Conservation (phyloP, 306 rosid genomes). For the Prunus mume region DNA sequence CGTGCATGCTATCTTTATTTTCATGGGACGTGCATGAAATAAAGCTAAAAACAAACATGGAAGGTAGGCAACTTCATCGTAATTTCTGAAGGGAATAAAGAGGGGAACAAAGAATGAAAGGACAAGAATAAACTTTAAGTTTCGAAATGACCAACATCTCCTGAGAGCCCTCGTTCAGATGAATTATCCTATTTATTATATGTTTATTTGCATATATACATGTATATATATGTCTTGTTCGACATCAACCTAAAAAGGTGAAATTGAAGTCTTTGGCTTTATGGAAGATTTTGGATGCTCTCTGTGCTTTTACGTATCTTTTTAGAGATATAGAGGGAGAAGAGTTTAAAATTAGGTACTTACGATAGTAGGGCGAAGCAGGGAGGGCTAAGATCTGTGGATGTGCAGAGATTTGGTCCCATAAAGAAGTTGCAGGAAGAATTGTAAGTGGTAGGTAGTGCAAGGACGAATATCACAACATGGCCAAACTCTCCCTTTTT, state of each 20-base stretch:
- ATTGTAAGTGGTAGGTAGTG: slow-evolving; percentile 41
- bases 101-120: slow-evolving; percentile 39
- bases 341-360: not conserved
- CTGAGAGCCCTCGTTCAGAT: not conserved
- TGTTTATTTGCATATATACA: too few relatives aligned
- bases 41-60: slow-evolving; percentile 45
- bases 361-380: not conserved
- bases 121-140: slow-evolving; percentile 89
- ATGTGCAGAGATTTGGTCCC: slow-evolving; percentile 68
- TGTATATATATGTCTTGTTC: not conserved
- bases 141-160: slow-evolving; percentile 37
- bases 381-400: not conserved
- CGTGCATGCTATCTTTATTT: slow-evolving; percentile 61
- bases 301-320: not conserved
- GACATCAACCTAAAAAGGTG: slow-evolving; percentile 47
- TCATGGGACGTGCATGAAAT: slow-evolving; percentile 68
- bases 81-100: slow-evolving; percentile 59
- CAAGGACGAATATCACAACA: slow-evolving; percentile 69
- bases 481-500: slow-evolving; percentile 53
- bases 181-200: slow-evolving; percentile 4
- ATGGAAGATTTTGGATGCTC: slow-evolving; percentile 57
- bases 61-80: slow-evolving; percentile 52
- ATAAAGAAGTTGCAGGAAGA: slow-evolving; percentile 81
- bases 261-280: slow-evolving; percentile 56
- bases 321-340: not conserved